Evolutionary conservation across 495 filamentous ascomycete species (phyloP), one percentile per base, ranked within the genome.

Genomic region (Aspergillus sclerotiicarbonarius): DNA sequence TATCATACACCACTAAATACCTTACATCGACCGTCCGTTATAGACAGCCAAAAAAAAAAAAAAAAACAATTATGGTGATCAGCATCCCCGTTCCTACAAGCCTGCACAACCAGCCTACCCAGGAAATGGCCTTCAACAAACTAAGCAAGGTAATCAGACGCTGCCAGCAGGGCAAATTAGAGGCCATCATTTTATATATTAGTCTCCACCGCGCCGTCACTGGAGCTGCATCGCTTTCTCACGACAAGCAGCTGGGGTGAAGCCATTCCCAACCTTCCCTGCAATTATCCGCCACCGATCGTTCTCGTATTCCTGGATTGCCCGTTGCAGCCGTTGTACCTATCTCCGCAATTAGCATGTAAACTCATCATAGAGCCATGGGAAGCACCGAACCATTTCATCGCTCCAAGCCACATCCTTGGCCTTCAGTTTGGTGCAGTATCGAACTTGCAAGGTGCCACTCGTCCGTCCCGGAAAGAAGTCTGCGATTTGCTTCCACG

Each of bases 401-500:
- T 92, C 90, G 54, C 88, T 93, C 92, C 92, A 96, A 59, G 86
- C 82, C n/a, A 89, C 92, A 46, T 87, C 90, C 76, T 95, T 95
- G 8, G 90, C 90, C 72, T 94, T 96, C 58, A 96, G 76, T 71
- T 94, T 96, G 29, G 91, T 96, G 67, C 92, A 96, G 70, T 96
- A 96, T 12, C 91, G 86, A 59, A 96, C 92, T 67, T 96, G 92
- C 54, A 96, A 75, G 33, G 92, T 96, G 39, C 90, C 91, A 31
- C 87, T 91, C 43, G 89, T 90, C 49, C 92, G 78, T 10, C 91
- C 92, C 8, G 92, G 92, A 63, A 96, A 96, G 73, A 93, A 96
- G 65, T 95, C 91, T 54, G 90, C 88, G 62, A 96, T 96, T 79
- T 96, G 91, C 68, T 94, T 95, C 92, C 92, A 96, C 8, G 92